These are phyloP conservation scores for Exophiala dermatitidis DNA, from an alignment of 2,329 filamentous ascomycete species.

Conservation along the genomic window DNA sequence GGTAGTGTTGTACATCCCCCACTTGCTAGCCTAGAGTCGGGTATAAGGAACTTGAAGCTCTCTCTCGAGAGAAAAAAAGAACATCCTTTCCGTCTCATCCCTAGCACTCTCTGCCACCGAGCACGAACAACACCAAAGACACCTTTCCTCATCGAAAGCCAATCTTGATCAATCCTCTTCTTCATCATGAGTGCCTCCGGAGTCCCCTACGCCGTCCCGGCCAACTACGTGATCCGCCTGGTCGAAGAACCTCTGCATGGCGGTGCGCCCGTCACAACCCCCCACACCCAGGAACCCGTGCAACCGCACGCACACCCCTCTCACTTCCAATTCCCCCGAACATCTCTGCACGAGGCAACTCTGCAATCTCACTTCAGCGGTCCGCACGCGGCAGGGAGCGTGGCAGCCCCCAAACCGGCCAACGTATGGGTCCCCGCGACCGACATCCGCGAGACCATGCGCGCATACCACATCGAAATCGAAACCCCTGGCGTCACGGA, in stretches of 20 bases:
- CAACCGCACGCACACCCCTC: slow-evolving; percentile 19
- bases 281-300: slow-evolving; percentile 6
- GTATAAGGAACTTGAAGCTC: no score
- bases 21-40: no score
- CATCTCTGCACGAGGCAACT: slow-evolving; percentile 18
- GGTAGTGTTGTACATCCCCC: no score
- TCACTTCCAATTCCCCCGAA: slow-evolving; percentile 21
- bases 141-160: no score
- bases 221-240: slow-evolving; percentile 21
- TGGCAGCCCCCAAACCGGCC: slow-evolving; percentile 4
- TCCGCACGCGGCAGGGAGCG: slow-evolving; percentile 16
- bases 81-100: no score
- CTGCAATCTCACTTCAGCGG: slow-evolving; percentile 19
- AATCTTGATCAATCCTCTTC: no score
- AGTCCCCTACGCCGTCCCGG: slow-evolving; percentile 7
- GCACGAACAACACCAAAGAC: no score
- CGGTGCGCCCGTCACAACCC: neutral
- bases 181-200: neutral
- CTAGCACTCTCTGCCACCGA: no score
- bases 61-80: no score
- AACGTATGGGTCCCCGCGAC: slow-evolving; percentile 15
- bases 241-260: slow-evolving; percentile 10
- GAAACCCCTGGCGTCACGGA: slow-evolving; percentile 18
- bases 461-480: slow-evolving; percentile 22
- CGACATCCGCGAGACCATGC: slow-evolving; percentile 19